Base-by-base conservation (phyloP, 1,284 basidiomycete species). In the Leccinum solheimii region DNA sequence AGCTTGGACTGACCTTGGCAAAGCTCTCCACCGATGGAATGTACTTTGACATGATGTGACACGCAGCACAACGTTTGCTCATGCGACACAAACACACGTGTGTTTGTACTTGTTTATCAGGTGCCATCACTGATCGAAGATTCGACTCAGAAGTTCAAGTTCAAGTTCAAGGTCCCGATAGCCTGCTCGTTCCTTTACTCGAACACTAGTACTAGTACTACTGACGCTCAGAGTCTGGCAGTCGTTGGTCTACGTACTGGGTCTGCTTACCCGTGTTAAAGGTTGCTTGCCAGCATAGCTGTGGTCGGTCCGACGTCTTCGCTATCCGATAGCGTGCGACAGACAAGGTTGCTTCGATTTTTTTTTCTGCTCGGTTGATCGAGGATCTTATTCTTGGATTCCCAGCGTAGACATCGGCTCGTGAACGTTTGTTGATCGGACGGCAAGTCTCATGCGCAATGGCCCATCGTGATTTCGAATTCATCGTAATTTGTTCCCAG, bases 21-120 rank as follows among this genome's bases (percentile, higher is more conserved):
- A 89, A 83, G 10, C 78, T 81, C 67, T 86, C 84, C 3, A 89
- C 66, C 4, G 83, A 82, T 13, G 86, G 87, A 27, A 87, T 68
- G 60, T 82, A 71, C 57, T 62, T 66, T 30, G 65, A 71, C 69
- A 75, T 75, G 60, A 45, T 63, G 38, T 52, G 45, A 64, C 57
- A 49, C 21, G 21, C 45, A 14, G 21, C 45, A 21, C 11, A 23
- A 48, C 4, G 45, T 48, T 48, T 48, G 45, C 11, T 21, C 45
- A 7, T 30, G 23, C 14, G 23, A 14, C 23, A n/a, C 21, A 23
- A 3, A 3, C 14, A 23, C 14, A 27, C 8, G 49, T 50, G n/a
- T 72, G 16, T 72, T 73, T 72, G 61, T 30, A 2, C 49, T 6
- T 69, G 61, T 72, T 73, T 30, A 30, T 30, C 30, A 1, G 30